Conservation (phyloP, 1,284 basidiomycete genomes). For the Apiotrichum laibachii region DNA sequence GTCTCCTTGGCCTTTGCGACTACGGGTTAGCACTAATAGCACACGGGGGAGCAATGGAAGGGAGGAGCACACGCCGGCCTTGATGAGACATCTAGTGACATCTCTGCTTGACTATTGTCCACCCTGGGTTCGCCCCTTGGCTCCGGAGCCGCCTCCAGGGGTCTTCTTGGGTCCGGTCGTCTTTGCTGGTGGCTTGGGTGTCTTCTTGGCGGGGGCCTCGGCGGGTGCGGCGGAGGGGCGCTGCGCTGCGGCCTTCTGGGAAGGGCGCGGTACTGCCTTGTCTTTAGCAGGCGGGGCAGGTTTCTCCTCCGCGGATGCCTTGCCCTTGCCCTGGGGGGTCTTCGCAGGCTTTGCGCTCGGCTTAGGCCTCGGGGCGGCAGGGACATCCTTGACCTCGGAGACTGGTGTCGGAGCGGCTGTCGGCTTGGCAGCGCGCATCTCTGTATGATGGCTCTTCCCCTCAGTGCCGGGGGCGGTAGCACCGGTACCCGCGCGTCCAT, state of each 20-base stretch:
- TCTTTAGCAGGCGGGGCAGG: no score
- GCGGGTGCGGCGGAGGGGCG: no score
- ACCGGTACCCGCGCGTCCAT: constrained; percentile 51
- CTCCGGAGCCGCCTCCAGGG: background rate
- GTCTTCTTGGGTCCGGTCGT: constrained; percentile 1
- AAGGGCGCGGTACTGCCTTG: no score
- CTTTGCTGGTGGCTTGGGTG: background rate
- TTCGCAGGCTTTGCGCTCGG: background rate
- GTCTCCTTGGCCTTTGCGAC: constrained; percentile 33
- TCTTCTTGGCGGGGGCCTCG: background rate
- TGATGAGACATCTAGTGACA: constrained; percentile 23
- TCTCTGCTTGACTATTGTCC: constrained; percentile 23
- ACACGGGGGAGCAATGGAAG: background rate
- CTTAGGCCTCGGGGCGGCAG: background rate
- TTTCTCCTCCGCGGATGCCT: background rate
- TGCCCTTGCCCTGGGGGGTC: background rate
- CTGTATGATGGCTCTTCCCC: constrained; percentile 8
- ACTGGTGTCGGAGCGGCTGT: constrained; percentile 5
- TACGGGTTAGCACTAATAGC: constrained; percentile 22
- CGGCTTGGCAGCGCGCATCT: constrained; percentile 10
- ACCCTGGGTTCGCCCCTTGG: constrained; percentile 1
- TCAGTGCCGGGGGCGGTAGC: constrained; percentile 14
- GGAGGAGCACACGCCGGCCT: constrained; percentile 6
- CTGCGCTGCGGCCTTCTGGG: no score
- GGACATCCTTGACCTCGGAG: constrained; percentile 6